Evolutionary conservation across 176 grass and related monocot genomes (phyloP).

Genomic region (Calamus simplicifolius): DNA sequence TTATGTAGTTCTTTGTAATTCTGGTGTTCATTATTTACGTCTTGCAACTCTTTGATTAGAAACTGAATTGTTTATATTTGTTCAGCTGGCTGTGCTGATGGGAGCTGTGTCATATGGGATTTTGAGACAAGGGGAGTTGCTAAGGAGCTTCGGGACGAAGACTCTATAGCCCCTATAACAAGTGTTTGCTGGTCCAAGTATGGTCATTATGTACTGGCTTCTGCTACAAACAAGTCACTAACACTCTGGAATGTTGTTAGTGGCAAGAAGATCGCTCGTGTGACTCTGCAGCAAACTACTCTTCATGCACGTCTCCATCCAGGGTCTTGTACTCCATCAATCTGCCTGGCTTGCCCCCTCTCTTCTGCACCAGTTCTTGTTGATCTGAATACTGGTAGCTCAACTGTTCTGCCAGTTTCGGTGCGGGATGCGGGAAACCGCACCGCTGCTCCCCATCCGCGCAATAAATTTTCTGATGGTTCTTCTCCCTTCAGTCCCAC

Average conservation of each 20-base stretch:
- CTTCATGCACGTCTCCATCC: conserved; percentile 77
- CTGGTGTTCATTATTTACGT: too few species aligned
- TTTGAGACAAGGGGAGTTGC: conserved; percentile 96
- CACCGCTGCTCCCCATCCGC: conserved; percentile 36
- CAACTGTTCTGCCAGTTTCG: conserved; percentile 76
- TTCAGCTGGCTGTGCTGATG: conserved; percentile 94
- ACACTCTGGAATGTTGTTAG: conserved; percentile 83
- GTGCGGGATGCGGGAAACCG: conserved; percentile 46
- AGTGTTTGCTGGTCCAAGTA: conserved; percentile 87
- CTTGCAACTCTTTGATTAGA: background rate
- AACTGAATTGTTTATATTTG: conserved; percentile 1
- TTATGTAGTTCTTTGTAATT: too few species aligned
- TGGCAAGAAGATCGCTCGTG: conserved; percentile 61
- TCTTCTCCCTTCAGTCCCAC: conserved; percentile 88
- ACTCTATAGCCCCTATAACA: conserved; percentile 81
- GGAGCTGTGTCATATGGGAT: conserved; percentile 95
- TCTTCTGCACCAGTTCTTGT: conserved; percentile 94
- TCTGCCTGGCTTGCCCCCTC: conserved; percentile 89
- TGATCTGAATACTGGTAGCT: conserved; percentile 72
- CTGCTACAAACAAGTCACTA: conserved; percentile 91
- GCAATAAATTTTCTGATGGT: conserved; percentile 89
- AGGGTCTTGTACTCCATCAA: conserved; percentile 46
- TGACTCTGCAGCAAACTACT: conserved; percentile 95
- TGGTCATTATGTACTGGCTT: conserved; percentile 85
- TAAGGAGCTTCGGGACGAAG: conserved; percentile 84